Base-by-base conservation (phyloP, 1,139 yeast genomes). In the Kazachstania sp. region DNA sequence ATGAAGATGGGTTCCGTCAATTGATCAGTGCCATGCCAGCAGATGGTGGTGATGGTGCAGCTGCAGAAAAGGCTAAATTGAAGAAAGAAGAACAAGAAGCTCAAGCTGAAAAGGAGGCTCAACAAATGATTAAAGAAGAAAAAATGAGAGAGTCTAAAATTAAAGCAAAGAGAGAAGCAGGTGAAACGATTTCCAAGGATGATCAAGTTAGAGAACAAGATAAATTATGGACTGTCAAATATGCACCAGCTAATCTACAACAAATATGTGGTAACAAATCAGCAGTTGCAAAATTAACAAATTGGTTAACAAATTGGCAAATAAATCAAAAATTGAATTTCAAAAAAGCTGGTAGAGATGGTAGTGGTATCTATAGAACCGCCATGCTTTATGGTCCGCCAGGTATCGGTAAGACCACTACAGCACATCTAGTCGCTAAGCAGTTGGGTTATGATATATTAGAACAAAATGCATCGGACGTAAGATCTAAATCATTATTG, bases 241-340 rank as follows among this genome's bases (percentile, higher is more conserved):
- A 92, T 66, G 97, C 98, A 0, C 99, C 99, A 6, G 75, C 78
- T 1, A 73, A 73, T 39, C 54, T 83, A 44, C 71, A 71, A 37
- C 97, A 92, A 55, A 79, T 92, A 36, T 88, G 97, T 68, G 99
- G 99, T 49, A 92, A 92, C 64, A 87, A 86, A 62, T 79, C 86
- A 1, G 79, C 80, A 46, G 81, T 94, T 3, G 71, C 71, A 37
- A 79, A 79, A 60, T 71, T 92, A 44, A 71, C 73, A 37, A 71
- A 64, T 34, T 92, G 98, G 98, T 72, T 92, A 23, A 66, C 67
- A n/a, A 75, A 78, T 57, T 92, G 97, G 97, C 79, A 78, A 49
- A 68, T 68, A 0, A 75, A 78, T 54, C 70, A 78, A 40, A 76
- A 73, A 50, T 62, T 68, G 15, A 81, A 77, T 1, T 83, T 84